Evolutionary conservation across 495 filamentous ascomycete genomes (phyloP).

Genomic region (Penicillium paradoxum): DNA sequence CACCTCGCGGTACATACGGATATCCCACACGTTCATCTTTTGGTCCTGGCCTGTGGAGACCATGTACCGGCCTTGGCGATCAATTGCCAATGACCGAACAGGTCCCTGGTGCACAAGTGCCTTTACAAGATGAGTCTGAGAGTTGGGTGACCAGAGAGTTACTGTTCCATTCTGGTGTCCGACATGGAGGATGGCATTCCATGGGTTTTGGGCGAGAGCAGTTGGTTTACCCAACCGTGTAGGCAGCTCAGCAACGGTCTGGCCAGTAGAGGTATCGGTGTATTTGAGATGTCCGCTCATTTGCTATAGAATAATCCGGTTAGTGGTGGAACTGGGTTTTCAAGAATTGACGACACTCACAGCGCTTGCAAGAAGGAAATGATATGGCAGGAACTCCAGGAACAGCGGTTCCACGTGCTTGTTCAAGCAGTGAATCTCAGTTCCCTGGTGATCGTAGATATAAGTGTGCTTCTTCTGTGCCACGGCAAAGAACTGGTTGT

Average conservation of each 20-base stretch:
- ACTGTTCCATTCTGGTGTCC: slow-evolving; percentile 94
- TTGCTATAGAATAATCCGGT: slow-evolving; percentile 41
- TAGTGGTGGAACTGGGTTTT: not conserved
- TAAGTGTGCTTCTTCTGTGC: slow-evolving; percentile 95
- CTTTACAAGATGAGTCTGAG: slow-evolving; percentile 79
- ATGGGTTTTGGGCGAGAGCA: slow-evolving; percentile 77
- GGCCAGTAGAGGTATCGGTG: slow-evolving; percentile 89
- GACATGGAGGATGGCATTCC: slow-evolving; percentile 84
- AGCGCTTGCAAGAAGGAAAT: slow-evolving; percentile 86
- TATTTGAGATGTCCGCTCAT: slow-evolving; percentile 87
- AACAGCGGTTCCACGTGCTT: slow-evolving; percentile 89
- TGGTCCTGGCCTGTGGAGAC: slow-evolving; percentile 85
- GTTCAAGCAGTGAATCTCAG: slow-evolving; percentile 85
- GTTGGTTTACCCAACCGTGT: slow-evolving; percentile 82
- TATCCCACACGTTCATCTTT: slow-evolving; percentile 94
- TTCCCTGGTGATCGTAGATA: slow-evolving; percentile 86
- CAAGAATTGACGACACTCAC: slow-evolving; percentile 40
- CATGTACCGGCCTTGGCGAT: slow-evolving; percentile 93
- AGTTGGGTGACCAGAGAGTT: slow-evolving; percentile 94
- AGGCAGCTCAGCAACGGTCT: slow-evolving; percentile 73
- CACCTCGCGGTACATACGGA: slow-evolving; percentile 88
- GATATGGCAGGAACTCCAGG: slow-evolving; percentile 94
- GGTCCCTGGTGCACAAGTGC: slow-evolving; percentile 91
- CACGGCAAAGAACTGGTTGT: slow-evolving; percentile 94
- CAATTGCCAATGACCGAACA: slow-evolving; percentile 80